Conservation (phyloP, 768 basidiomycete species). For the Strobilomyces confusus region DNA sequence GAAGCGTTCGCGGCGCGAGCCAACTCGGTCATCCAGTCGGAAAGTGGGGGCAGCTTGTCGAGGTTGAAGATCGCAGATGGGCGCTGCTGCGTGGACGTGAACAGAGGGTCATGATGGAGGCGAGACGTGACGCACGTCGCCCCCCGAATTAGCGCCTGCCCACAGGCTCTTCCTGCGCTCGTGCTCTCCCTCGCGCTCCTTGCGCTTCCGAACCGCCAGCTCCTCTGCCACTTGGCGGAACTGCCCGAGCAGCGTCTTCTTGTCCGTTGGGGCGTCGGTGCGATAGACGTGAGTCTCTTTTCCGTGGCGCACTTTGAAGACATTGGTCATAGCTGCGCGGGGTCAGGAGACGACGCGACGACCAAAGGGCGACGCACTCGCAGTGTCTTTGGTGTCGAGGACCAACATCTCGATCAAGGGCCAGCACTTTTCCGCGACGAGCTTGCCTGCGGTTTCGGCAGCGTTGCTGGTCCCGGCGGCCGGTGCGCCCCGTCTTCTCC, state of each 20-base stretch:
- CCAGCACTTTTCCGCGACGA: constrained; percentile 94
- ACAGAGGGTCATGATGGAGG: neutral
- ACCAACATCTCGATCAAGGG: constrained; percentile 91
- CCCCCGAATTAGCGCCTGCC: constrained; percentile 41
- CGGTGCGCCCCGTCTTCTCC: constrained; percentile 57
- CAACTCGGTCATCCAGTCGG: constrained; percentile 76
- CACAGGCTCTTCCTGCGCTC: constrained; percentile 80
- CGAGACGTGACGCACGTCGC: constrained; percentile 35
- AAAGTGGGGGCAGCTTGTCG: constrained; percentile 52
- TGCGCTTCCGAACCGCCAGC: constrained; percentile 78
- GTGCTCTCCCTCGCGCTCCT: constrained; percentile 91
- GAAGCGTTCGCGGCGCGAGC: constrained; percentile 47
- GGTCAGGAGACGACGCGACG: neutral
- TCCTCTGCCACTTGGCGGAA: constrained; percentile 95
- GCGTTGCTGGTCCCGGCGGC: constrained; percentile 62
- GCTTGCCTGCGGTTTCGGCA: constrained; percentile 60
- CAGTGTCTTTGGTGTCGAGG: constrained; percentile 92
- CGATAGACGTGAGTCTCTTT: constrained; percentile 96
- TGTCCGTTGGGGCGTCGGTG: constrained; percentile 76
- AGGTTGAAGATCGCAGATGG: constrained; percentile 31
- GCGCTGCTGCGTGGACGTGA: constrained; percentile 24
- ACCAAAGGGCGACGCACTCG: constrained; percentile 53
- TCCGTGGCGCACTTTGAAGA: constrained; percentile 90
- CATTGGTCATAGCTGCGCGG: constrained; percentile 75
- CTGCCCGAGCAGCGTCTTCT: constrained; percentile 78